These are phyloP conservation scores for Epichloe elymi DNA, from an alignment of 2,329 filamentous ascomycete species.

Conservation along the genomic window DNA sequence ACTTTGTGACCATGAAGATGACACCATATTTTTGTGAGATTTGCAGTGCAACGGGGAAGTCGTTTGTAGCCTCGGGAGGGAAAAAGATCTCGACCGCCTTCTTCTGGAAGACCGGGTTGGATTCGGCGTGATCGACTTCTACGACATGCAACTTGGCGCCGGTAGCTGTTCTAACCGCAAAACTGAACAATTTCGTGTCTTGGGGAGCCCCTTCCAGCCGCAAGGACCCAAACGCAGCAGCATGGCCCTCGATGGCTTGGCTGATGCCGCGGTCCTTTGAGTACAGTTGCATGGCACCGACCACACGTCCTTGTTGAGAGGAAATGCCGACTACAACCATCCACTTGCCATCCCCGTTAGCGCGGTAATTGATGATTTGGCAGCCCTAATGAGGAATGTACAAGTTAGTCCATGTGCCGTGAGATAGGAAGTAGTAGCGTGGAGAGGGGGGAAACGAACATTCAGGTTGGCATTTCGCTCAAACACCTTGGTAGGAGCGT, in stretches of 20 bases:
- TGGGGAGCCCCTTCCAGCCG: constrained; percentile 72
- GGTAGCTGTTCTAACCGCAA: constrained; percentile 78
- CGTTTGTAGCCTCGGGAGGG: constrained; percentile 85
- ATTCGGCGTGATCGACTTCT: constrained; percentile 85
- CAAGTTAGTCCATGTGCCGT: neutral
- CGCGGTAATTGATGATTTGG: constrained; percentile 99
- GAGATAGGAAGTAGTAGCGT: neutral
- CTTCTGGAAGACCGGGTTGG: constrained; percentile 83
- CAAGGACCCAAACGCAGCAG: constrained; percentile 83
- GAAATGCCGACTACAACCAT: constrained; percentile 96
- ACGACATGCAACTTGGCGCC: constrained; percentile 96
- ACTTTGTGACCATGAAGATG: constrained; percentile 96
- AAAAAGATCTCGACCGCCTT: constrained; percentile 98
- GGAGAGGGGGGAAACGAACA: constrained; percentile 37
- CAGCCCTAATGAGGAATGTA: constrained; percentile 48
- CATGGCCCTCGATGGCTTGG: constrained; percentile 95
- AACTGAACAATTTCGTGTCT: constrained; percentile 93
- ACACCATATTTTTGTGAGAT: constrained; percentile 94
- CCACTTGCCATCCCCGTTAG: constrained; percentile 93
- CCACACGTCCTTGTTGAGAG: constrained; percentile 82
- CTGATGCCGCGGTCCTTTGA: constrained; percentile 93
- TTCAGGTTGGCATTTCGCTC: constrained; percentile 84
- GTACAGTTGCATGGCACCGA: constrained; percentile 94
- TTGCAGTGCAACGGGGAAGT: constrained; percentile 97
- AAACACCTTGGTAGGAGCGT: constrained; percentile 77